Percentiles rank a stretch among this genome's conserved stretches.
These are phyloP conservation scores for Seiridium unicorne DNA, from an alignment of 2,329 filamentous ascomycete genomes.

Conservation along the genomic window DNA sequence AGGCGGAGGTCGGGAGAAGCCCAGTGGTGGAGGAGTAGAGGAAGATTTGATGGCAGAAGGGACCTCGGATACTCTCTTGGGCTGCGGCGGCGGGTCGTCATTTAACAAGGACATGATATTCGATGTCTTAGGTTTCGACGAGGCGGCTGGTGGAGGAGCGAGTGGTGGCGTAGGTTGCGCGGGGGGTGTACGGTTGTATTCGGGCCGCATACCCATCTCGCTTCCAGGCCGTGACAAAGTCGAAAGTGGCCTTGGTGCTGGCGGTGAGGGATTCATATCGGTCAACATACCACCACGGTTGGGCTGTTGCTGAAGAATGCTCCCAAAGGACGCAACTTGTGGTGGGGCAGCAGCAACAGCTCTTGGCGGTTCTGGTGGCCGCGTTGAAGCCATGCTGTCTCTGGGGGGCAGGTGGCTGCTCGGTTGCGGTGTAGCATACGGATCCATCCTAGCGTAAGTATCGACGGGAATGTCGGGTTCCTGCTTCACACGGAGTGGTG, in stretches of 20 bases:
- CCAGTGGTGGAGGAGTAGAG: slow-evolving; percentile 51
- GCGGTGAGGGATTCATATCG: slow-evolving; percentile 38
- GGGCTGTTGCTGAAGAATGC: slow-evolving; percentile 37
- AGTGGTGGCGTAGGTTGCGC: slow-evolving; percentile 31
- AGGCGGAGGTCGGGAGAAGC: slow-evolving; percentile 37
- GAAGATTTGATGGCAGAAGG: slow-evolving; percentile 37
- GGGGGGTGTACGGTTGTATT: slow-evolving; percentile 30
- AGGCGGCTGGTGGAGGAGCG: slow-evolving; percentile 36
- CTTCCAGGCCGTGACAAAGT: slow-evolving; percentile 26
- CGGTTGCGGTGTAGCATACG: slow-evolving; percentile 36
- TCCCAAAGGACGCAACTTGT: slow-evolving; percentile 30
- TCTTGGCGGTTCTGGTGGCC: slow-evolving; percentile 43
- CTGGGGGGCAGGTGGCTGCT: slow-evolving; percentile 36
- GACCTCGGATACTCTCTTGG: slow-evolving; percentile 51
- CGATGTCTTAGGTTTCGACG: slow-evolving; percentile 53
- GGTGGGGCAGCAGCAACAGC: slow-evolving; percentile 27
- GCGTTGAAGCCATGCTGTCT: slow-evolving; percentile 38
- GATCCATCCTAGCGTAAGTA: slow-evolving; percentile 36
- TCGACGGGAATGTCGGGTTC: slow-evolving; percentile 43
- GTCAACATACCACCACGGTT: slow-evolving; percentile 36
- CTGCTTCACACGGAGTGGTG: slow-evolving; percentile 43
- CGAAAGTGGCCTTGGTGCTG: slow-evolving; percentile 33
- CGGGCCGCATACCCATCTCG: slow-evolving; percentile 23
- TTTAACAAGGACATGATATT: slow-evolving; percentile 64
- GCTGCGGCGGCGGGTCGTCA: slow-evolving; percentile 52